Percentiles rank a stretch among this genome's conserved stretches.
phyloP scores from a whole-genome alignment of 257 asterid genomes.

The Salvia splendens region DNA sequence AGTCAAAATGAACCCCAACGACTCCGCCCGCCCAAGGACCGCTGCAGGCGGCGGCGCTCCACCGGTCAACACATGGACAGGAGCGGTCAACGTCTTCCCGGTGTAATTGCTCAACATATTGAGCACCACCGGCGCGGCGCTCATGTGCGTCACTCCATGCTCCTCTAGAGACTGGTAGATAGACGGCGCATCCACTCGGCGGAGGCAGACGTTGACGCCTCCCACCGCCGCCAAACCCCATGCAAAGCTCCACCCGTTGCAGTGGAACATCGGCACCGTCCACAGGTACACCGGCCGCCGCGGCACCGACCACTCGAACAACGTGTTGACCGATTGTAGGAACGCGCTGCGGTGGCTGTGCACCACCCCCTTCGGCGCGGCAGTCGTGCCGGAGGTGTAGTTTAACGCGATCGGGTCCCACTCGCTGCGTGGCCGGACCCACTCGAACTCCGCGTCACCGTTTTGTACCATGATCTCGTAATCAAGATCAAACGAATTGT shows the following conservation, averaged over 20 bases:
- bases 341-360: conserved; percentile 47
- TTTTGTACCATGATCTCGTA: conserved; percentile 11
- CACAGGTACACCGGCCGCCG: conserved; percentile 44
- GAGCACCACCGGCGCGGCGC: conserved; percentile 45
- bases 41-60: conserved; percentile 49
- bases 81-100: background rate
- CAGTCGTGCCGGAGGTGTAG: conserved; percentile 61
- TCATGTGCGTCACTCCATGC: conserved; percentile 38
- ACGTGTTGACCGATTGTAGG: background rate
- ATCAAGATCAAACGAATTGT: background rate
- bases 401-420: conserved; percentile 50
- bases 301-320: conserved; percentile 43
- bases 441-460: conserved; percentile 17
- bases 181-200: conserved; percentile 34
- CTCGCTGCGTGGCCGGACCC: conserved; percentile 42
- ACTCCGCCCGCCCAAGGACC: conserved; percentile 31
- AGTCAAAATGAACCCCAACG: conserved; percentile 33
- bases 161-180: conserved; percentile 22
- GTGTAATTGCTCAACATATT: conserved; percentile 38
- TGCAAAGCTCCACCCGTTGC: conserved; percentile 49
- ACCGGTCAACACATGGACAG: conserved; percentile 33
- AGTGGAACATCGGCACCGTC: conserved; percentile 55
- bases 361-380: conserved; percentile 52
- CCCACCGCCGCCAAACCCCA: conserved; percentile 57
- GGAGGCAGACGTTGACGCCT: conserved; percentile 46